Base-by-base conservation (phyloP, 805 yeast genomes). In the Yamadazyma nakazawae region DNA sequence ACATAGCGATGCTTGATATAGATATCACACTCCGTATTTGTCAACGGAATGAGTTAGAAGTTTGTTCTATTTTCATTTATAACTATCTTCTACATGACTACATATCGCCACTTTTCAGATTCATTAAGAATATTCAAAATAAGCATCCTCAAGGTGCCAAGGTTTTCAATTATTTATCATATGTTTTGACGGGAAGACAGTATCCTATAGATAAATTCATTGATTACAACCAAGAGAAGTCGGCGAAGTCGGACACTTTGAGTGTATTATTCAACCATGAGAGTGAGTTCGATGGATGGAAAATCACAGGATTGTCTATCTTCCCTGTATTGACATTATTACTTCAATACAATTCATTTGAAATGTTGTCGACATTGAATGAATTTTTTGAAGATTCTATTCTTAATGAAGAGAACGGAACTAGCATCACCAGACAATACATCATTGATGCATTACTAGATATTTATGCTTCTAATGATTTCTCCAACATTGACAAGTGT, bases 321-420 rank as follows among this genome's bases (percentile, higher is more conserved):
- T 90, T 84, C 52, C 96, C 96, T 0, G 84, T 87, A 56, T 64
- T 90, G n/a, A 71, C 68, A 36, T 53, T 74, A 11, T 66, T 90
- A 13, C 60, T 89, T n/a, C 67, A 69, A 34, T 75, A 63, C 53
- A 77, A 85, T 52, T 72, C 85, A 4, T 68, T 76, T n/a, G 77
- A 76, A 34, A 78, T 84, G 65, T 74, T 91, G 31, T 70, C 84
- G 0, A 77, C 87, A 14, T 62, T 94, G 48, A 85, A 89, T 61
- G 96, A 87, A 60, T 85, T 86, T 8, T 83, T 92, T 58, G 97
- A 92, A 59, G 96, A 89, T 60, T 67, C 85, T 0, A 70, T 79
- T 36, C 62, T 92, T 46, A 88, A 90, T 40, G 89, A 82, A 17
- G 82, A 80, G 38, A 25, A n/a, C 11, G 32, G 32, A 10, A 30